phyloP scores from a whole-genome alignment of 164 flowering plant genomes.

The Nymphaea thermarum region DNA sequence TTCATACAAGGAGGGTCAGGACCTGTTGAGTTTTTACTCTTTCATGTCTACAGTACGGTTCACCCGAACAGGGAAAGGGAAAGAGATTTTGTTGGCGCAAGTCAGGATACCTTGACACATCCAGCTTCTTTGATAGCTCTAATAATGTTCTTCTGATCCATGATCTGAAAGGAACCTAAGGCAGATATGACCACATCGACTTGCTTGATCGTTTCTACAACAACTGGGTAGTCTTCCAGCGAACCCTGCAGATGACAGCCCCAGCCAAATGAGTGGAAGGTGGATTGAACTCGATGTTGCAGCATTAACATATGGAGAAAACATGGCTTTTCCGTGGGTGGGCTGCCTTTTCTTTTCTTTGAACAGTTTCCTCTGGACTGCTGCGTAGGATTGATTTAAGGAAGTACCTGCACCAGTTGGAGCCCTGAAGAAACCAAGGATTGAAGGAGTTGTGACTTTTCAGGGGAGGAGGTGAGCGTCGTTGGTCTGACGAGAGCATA shows the following conservation, averaged over 20 bases:
- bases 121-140: conserved; percentile 49
- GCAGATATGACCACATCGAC: conserved; percentile 79
- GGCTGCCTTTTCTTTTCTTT: too few relatives aligned
- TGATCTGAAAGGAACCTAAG: conserved; percentile 37
- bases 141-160: conserved; percentile 53
- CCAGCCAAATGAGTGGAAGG: background rate
- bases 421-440: conserved; percentile 42
- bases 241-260: conserved; percentile 39
- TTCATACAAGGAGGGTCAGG: background rate
- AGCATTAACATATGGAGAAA: too few relatives aligned
- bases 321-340: too few relatives aligned
- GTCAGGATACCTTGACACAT: conserved; percentile 38
- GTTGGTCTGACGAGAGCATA: conserved; percentile 47
- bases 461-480: conserved; percentile 24
- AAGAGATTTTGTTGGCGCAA: background rate
- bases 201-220: conserved; percentile 43
- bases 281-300: background rate
- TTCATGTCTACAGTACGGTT: too few relatives aligned
- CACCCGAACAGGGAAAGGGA: background rate
- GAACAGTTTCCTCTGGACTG: too few relatives aligned
- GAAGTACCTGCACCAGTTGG: conserved; percentile 28
- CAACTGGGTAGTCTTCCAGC: conserved; percentile 39
- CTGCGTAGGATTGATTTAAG: too few relatives aligned
- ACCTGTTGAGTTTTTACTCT: background rate
- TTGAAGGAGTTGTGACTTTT: conserved; percentile 27